These are phyloP conservation scores for Populus nigra DNA, from an alignment of 345 rosid genomes.

Conservation along the genomic window DNA sequence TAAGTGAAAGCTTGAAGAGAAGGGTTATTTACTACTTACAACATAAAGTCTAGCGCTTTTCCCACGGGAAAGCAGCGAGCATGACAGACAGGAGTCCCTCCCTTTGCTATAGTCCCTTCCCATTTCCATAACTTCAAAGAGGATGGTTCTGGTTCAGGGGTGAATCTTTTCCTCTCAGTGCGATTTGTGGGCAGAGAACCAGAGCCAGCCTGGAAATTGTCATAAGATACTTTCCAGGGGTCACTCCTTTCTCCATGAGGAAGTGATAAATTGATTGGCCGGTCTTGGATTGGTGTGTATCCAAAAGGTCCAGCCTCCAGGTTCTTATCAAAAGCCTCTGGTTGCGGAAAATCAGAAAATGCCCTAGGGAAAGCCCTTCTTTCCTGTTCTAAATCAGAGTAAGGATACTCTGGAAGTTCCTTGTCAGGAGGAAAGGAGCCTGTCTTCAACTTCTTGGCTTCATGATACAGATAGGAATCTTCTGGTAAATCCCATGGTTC, in stretches of 20 bases:
- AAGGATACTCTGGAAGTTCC: slow-evolving; percentile 64
- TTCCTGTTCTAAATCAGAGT: slow-evolving; percentile 58
- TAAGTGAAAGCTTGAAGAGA: not conserved
- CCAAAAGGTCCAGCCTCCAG: slow-evolving; percentile 39
- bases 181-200: slow-evolving; percentile 39
- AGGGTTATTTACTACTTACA: slow-evolving; percentile 52
- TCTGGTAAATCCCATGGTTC: slow-evolving; percentile 79
- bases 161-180: slow-evolving; percentile 54
- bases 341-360: slow-evolving; percentile 51
- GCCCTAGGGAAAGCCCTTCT: slow-evolving; percentile 43
- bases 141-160: slow-evolving; percentile 52
- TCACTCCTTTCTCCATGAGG: slow-evolving; percentile 47
- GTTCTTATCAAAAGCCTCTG: slow-evolving; percentile 46
- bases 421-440: slow-evolving; percentile 57
- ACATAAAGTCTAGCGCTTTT: slow-evolving; percentile 68
- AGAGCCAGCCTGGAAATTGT: slow-evolving; percentile 43
- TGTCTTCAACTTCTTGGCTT: slow-evolving; percentile 64
- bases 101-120: slow-evolving; percentile 97
- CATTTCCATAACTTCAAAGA: slow-evolving; percentile 88
- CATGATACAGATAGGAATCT: slow-evolving; percentile 55
- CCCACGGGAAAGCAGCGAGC: slow-evolving; percentile 96
- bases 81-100: slow-evolving; percentile 85
- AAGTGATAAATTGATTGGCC: slow-evolving; percentile 24
- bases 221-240: slow-evolving; percentile 48
- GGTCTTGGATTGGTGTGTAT: slow-evolving; percentile 51